Base-by-base conservation (phyloP, 371 early-diverging fungal species). In the Mortierella sp. region DNA sequence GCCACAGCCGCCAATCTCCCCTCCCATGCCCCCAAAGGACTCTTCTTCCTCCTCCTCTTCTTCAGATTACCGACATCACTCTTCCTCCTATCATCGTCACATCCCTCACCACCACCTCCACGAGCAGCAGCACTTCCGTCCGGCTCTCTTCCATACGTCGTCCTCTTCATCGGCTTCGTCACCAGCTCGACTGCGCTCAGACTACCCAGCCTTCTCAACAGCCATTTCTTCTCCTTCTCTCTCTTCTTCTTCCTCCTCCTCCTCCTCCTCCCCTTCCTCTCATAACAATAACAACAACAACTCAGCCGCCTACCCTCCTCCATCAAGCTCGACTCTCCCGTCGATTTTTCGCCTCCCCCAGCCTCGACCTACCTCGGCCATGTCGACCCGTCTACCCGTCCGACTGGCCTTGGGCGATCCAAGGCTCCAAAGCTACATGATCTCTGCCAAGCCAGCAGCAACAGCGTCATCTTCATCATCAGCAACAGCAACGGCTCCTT, bases 1-100 rank as follows among this genome's bases (percentile, higher is more conserved):
- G 44, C 72, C 80, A 55, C 75, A 71, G 59, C 74, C 71, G 14
- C 84, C 76, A n/a, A 73, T 76, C 0, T 83, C 79, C 13, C 89
- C 87, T 10, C 79, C 73, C n/a, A 67, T 73, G 51, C 78, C 55
- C 26, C 71, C 87, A 14, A 79, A 79, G 70, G 71, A 79, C 40
- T 14, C 71, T 54, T 54, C 78, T 50, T 57, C 57, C 14, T 31
- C 71, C 71, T 50, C 77, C 44, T 57, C 57, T 37, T 46, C 81
- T 57, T 34, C 73, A 55, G 40, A 40, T 19, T n/a, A 70, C 43
- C 70, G 44, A 72, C 51, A 37, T 19, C 16, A 26, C 74, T 28
- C 44, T 34, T 21, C 46, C 34, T 31, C 21, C 2, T 13, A 50
- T 61, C 55, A 51, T 55, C 71, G 21, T 37, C 55, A 57, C 40